These are phyloP conservation scores for Chernovozyma aurita DNA, from an alignment of 1,139 yeast genomes.

Conservation along the genomic window DNA sequence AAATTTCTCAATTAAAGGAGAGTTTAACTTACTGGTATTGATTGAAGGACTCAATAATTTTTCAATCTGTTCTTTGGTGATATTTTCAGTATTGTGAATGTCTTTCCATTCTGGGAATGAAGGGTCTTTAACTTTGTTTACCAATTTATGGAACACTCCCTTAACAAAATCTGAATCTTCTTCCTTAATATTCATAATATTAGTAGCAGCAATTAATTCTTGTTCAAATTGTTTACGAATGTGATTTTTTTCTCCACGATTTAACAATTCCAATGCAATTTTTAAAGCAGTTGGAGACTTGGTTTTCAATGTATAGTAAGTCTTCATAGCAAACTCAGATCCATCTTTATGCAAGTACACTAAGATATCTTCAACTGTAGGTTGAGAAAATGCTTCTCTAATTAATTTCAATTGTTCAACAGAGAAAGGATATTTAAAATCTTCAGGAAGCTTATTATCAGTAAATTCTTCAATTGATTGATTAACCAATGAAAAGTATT, in stretches of 20 bases:
- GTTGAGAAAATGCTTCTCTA: constrained; percentile 61
- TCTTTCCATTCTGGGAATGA: constrained; percentile 47
- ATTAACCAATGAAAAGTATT: constrained; percentile 59
- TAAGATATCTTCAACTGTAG: constrained; percentile 59
- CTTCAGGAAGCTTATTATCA: constrained; percentile 59
- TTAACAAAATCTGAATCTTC: constrained; percentile 63
- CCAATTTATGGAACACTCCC: constrained; percentile 72
- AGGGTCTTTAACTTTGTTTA: constrained; percentile 56
- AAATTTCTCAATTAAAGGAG: constrained; percentile 40
- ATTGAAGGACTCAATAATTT: constrained; percentile 20
- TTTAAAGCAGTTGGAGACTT: constrained; percentile 80
- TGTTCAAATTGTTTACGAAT: constrained; percentile 64
- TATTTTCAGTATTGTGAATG: constrained; percentile 14
- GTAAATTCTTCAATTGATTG: constrained; percentile 74
- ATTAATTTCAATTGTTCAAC: constrained; percentile 57
- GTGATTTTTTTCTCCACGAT: constrained; percentile 55
- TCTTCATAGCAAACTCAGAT: constrained; percentile 62
- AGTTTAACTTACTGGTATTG: constrained; percentile 27
- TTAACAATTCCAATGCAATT: constrained; percentile 66
- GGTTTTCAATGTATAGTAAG: constrained; percentile 49
- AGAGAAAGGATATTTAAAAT: constrained; percentile 56
- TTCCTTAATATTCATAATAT: constrained; percentile 56
- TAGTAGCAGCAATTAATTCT: constrained; percentile 76
- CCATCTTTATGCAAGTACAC: constrained; percentile 52
- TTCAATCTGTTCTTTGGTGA: constrained; percentile 19